Base-by-base conservation (phyloP, 1,284 basidiomycete genomes). In the Ustilago tritici region DNA sequence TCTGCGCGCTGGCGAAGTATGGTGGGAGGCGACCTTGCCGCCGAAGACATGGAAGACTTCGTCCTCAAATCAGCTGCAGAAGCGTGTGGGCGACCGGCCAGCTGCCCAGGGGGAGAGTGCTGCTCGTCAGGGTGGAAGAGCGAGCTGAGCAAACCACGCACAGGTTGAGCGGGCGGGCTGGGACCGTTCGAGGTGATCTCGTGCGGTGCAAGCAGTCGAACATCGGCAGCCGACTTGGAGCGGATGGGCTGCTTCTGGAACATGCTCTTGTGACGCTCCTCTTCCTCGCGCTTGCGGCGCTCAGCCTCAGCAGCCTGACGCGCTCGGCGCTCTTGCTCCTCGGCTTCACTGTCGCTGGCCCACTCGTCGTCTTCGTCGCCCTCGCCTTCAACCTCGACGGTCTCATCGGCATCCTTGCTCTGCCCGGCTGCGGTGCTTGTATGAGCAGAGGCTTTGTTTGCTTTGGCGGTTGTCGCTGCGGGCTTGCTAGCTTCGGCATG, bases 211-310 rank as follows among this genome's bases (percentile, higher is more conserved):
- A 68, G 53, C 19, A 67, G 63, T 19, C 69, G 72, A 32, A 86
- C 57, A 43, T 86, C 84, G 14, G 84, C 84, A n/a, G 81, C 69
- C 61, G 82, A 84, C 54, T 74, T 76, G 19, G 80, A 82, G 15
- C 83, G 78, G 32, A 90, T 89, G 5, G 93, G 92, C 11, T 92
- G 88, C 87, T 93, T 94, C 65, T 90, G 89, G 82, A 95, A 93
- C 89, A 94, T 89, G 17, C 92, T 90, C 38, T 89, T 89, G 81
- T 93, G 90, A 7, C 91, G 89, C 80, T 91, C 89, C 17, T 89
- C 91, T 82, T 92, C 91, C 47, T 78, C 90, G 66, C n/a, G 89
- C 89, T 62, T 66, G 56, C 75, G 64, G 11, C 68, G 72, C 32
- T 89, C 90, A 41, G 82, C 82, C 49, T 75, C 79, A 19, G 78